Conservation (phyloP, 345 rosid genomes). For the Rhodomyrtus tomentosa region DNA sequence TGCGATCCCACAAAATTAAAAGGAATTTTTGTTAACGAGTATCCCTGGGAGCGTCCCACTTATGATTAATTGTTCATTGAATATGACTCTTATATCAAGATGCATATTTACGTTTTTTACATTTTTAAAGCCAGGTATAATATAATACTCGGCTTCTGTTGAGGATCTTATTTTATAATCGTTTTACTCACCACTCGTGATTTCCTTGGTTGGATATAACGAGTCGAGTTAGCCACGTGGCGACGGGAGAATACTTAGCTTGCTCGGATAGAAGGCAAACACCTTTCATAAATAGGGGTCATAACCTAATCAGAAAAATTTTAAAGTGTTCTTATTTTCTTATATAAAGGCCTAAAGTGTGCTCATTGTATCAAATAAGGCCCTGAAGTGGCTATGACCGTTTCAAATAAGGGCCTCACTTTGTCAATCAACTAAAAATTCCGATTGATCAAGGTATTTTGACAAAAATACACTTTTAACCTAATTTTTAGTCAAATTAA, state of each 20-base stretch:
- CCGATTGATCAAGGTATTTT: too few species aligned
- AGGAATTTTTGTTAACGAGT: background rate
- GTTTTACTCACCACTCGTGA: fast-evolving
- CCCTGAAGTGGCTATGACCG: too few species aligned
- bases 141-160: fast-evolving
- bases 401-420: too few species aligned
- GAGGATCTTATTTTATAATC: background rate
- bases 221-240: background rate
- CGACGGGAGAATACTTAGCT: background rate
- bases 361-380: too few species aligned
- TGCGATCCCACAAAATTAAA: background rate
- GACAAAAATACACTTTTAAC: too few species aligned
- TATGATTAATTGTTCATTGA: background rate
- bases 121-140: background rate
- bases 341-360: too few species aligned
- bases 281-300: background rate
- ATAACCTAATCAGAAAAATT: too few species aligned
- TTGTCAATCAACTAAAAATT: too few species aligned
- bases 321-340: too few species aligned
- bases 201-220: background rate
- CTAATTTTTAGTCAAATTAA: too few species aligned
- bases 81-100: background rate
- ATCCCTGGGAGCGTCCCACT: background rate
- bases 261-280: background rate
- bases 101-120: background rate